These are phyloP conservation scores for Abrus pulchellus DNA, from an alignment of 306 rosid genomes.

Conservation along the genomic window DNA sequence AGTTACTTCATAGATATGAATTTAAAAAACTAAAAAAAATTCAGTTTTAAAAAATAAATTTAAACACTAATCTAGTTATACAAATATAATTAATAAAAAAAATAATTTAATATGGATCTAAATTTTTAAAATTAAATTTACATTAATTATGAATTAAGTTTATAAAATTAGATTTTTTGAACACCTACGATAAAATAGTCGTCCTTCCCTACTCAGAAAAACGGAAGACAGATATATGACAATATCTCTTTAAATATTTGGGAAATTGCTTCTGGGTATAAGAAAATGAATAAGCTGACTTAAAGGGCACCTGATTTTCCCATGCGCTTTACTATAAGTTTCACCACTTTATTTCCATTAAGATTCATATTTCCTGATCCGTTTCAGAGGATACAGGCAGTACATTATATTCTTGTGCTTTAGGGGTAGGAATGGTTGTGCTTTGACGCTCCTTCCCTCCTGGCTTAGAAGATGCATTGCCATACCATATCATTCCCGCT, in stretches of 20 bases:
- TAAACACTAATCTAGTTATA: too few species aligned
- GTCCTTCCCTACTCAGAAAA: too few species aligned
- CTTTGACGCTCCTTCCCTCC: conserved; percentile 76
- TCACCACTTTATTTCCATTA: conserved; percentile 35
- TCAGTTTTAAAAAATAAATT: too few species aligned
- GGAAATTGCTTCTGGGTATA: conserved; percentile 41
- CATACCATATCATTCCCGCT: conserved; percentile 81
- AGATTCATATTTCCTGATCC: conserved; percentile 57
- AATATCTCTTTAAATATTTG: conserved; percentile 17
- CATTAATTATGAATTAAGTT: too few species aligned
- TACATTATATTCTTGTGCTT: conserved; percentile 56
- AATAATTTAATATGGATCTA: too few species aligned
- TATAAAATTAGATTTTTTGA: too few species aligned
- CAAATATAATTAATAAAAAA: too few species aligned
- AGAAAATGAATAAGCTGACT: conserved; percentile 53
- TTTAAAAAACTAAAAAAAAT: too few species aligned
- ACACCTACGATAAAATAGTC: too few species aligned
- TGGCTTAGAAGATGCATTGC: conserved; percentile 80
- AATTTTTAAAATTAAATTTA: too few species aligned
- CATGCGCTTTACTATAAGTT: conserved; percentile 31
- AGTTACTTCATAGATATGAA: too few species aligned
- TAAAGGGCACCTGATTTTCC: conserved; percentile 34
- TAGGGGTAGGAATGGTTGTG: conserved; percentile 52
- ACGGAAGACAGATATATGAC: not conserved
- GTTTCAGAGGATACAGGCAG: conserved; percentile 59